Evolutionary conservation across 2,329 filamentous ascomycete genomes (phyloP).

Genomic region (Elsinoe ampelina): DNA sequence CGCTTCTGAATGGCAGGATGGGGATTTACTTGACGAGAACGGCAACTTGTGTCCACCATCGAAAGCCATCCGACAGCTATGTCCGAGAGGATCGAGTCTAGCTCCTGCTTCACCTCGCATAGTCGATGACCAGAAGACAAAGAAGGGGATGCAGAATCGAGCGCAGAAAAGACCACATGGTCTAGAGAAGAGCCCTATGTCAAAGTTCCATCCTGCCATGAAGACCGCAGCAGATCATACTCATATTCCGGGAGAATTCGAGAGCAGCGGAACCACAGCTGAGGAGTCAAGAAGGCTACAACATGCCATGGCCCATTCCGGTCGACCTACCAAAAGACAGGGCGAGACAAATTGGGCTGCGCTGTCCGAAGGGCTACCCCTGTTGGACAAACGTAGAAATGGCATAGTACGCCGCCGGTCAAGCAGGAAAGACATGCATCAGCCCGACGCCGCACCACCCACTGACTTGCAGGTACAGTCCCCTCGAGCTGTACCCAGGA

Average conservation of each 20-base stretch:
- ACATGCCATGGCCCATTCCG: not conserved
- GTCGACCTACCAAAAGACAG: not conserved
- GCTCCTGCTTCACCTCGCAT: not conserved
- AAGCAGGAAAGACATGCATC: not conserved
- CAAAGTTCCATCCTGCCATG: not conserved
- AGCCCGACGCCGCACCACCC: too few species aligned
- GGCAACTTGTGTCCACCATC: conserved; percentile 5
- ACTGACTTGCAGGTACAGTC: too few species aligned
- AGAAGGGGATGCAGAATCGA: too few species aligned
- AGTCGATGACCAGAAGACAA: too few species aligned
- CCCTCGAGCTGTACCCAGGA: not conserved
- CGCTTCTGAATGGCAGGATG: not conserved
- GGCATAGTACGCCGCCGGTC: not conserved
- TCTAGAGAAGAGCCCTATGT: not conserved
- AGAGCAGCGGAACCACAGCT: not conserved
- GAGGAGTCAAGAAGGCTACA: not conserved
- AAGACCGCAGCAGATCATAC: not conserved
- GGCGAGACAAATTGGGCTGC: not conserved
- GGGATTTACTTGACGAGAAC: not conserved
- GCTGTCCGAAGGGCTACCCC: not conserved
- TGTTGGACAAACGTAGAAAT: not conserved
- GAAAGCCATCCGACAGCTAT: not conserved
- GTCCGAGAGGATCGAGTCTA: not conserved
- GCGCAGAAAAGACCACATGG: not conserved
- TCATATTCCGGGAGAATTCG: not conserved